phyloP scores from a whole-genome alignment of 768 basidiomycete genomes.

The Kwoniella bestiolae region DNA sequence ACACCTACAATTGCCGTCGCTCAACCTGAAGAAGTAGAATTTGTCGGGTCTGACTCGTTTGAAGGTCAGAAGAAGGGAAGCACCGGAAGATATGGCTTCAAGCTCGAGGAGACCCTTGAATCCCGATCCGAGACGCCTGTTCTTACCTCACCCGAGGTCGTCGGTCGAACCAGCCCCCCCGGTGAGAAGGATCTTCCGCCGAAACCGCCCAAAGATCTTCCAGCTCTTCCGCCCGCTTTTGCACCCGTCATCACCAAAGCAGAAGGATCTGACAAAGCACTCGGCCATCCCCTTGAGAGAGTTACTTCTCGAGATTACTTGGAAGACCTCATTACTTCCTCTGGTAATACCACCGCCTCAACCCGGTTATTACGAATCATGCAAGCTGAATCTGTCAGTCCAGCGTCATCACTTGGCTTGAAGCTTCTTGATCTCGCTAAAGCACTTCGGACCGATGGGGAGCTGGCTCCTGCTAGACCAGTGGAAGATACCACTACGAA shows the following conservation, averaged over 20 bases:
- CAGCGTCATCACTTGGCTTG: conserved; percentile 35
- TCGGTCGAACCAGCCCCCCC: no score
- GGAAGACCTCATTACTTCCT: conserved; percentile 14
- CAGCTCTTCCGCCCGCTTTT: not conserved
- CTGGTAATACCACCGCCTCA: conserved; percentile 27
- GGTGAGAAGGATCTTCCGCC: not conserved
- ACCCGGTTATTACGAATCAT: conserved; percentile 27
- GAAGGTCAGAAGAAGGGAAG: not conserved
- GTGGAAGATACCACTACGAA: not conserved
- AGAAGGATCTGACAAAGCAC: not conserved
- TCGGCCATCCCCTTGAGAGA: not conserved
- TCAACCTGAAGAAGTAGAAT: not conserved
- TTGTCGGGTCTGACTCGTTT: not conserved
- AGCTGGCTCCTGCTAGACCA: conserved; percentile 10
- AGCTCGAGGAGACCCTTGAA: conserved; percentile 13
- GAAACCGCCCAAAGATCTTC: not conserved
- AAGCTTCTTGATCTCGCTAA: conserved; percentile 37
- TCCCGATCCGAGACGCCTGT: conserved; percentile 1
- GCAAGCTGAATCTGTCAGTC: conserved; percentile 30
- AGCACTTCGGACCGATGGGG: conserved; percentile 25
- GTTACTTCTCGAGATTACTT: conserved; percentile 12
- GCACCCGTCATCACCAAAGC: not conserved
- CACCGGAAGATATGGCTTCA: conserved; percentile 17
- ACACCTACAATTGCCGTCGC: not conserved
- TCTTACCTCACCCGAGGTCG: not conserved